Base-by-base conservation (phyloP, 805 yeast species). In the Barnettozyma siamensis region DNA sequence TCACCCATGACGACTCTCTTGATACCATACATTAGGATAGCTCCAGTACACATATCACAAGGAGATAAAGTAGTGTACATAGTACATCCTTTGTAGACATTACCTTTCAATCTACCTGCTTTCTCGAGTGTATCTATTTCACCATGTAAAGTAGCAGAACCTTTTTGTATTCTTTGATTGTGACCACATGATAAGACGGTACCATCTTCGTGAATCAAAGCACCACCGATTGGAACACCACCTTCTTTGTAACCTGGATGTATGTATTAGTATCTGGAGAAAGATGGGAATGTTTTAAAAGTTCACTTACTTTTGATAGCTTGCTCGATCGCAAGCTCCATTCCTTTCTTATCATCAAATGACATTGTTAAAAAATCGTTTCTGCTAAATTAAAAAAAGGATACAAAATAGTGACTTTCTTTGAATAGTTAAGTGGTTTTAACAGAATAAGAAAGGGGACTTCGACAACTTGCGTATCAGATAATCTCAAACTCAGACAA, bases 31-130 rank as follows among this genome's bases (percentile, higher is more conserved):
- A 91, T 69, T 39, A 91, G 56, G 48, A 91, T 84, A 6, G 97
- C 95, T 17, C 98, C 98, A 5, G 93, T 77, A 61, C 98, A 91
- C 97, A 91, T 91, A 51, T 80, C 74, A 61, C 98, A 91, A 3
- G 98, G 97, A 7, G 95, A 85, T 50, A 91, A 67, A 0, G 96
- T 85, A 24, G 97, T 88, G 65, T 88, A 91, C 56, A 54, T 53
- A n/a, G 98, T 93, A 52, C 96, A 83, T 47, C 80, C 73, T 55
- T 83, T 84, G 67, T 91, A 91, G 15, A 75, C 76, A 18, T 72
- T 70, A 5, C 89, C 97, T 18, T 81, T 80, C 43, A 93, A 69
- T 55, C 98, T 75, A 7, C 98, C 98, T 17, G 96, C 94, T 48
- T 85, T 80, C 57, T 88, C 96, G 44, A 93, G 69, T 8, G 95